phyloP scores from a whole-genome alignment of 2,329 filamentous ascomycete genomes.

The Beauveria asiatica region DNA sequence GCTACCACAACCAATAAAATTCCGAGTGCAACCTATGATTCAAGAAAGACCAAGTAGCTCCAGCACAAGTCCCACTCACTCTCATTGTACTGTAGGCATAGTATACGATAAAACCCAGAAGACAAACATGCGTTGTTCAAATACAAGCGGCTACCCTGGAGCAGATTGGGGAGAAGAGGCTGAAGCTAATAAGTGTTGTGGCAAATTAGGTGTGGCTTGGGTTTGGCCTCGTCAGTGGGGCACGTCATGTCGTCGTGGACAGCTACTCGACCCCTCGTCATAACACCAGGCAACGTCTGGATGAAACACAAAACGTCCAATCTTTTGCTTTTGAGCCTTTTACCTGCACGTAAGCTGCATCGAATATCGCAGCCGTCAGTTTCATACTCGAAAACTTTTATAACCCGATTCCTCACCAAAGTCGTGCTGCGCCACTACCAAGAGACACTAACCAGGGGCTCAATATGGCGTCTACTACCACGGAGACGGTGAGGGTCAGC shows the following conservation, averaged over 20 bases:
- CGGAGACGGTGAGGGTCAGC: slow-evolving; percentile 10
- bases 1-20: background rate
- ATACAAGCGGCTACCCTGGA: slow-evolving; percentile 2
- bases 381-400: background rate
- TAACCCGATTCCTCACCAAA: background rate
- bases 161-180: background rate
- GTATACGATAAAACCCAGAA: background rate
- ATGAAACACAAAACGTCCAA: slow-evolving; percentile 15
- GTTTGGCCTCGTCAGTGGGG: slow-evolving; percentile 21
- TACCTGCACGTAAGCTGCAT: background rate
- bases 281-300: slow-evolving; percentile 13
- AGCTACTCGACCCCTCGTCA: slow-evolving; percentile 21
- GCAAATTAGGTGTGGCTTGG: slow-evolving; percentile 19
- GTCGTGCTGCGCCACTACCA: slow-evolving; percentile 5
- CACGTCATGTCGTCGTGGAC: slow-evolving; percentile 30
- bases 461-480: slow-evolving; percentile 12
- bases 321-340: background rate
- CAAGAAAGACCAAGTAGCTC: background rate
- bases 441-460: slow-evolving; percentile 8
- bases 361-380: background rate
- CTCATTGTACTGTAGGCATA: no score
- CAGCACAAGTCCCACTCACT: no score
- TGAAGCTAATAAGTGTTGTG: slow-evolving; percentile 14
- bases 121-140: background rate
- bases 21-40: background rate